Base-by-base conservation (phyloP, 306 rosid species). In the Vigna nakashimae region DNA sequence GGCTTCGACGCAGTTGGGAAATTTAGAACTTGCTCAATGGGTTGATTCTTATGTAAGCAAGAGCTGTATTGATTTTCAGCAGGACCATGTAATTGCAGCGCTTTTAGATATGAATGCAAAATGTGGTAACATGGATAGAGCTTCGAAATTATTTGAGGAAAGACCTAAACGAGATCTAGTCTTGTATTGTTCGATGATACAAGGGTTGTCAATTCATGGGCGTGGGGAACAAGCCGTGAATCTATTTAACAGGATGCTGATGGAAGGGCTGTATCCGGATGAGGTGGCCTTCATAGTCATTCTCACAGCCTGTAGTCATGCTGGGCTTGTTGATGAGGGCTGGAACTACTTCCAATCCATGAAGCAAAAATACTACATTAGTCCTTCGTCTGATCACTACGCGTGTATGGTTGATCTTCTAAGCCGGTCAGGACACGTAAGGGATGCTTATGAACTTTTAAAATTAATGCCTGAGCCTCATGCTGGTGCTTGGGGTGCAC, bases 81-180 rank as follows among this genome's bases (percentile, higher is more conserved):
- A 78, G 62, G 77, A 87, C 50, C 96, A 88, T 76, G 87, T 93
- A 60, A 71, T 60, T 38, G 83, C 93, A 15, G 92, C 98, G 65
- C 93, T 91, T 62, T 70, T 88, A 36, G 96, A 93, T 80, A 89
- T 93, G 98, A 90, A 89, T 89, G 96, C 93, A 0, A 93, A 93
- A 81, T 88, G 92, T 22, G 96, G 98, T 42, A 93, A 93, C 85
- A 82, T 93, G 84, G 91, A 88, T 38, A 82, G 91, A 83, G 92
- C 94, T 2, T 64, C 66, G 34, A 55, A 68, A 49, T 79, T 89
- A 82, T 91, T 93, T 62, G 81, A 78, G 30, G 84, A 74, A 56
- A 88, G 79, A 87, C 87, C 86, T 51, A 76, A 75, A 15, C 85
- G 71, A 9, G 94, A 89, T 79, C 2, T 91, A 7, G 79, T 91